These are phyloP conservation scores for Kernera saxatilis DNA, from an alignment of 345 rosid genomes.

Conservation along the genomic window DNA sequence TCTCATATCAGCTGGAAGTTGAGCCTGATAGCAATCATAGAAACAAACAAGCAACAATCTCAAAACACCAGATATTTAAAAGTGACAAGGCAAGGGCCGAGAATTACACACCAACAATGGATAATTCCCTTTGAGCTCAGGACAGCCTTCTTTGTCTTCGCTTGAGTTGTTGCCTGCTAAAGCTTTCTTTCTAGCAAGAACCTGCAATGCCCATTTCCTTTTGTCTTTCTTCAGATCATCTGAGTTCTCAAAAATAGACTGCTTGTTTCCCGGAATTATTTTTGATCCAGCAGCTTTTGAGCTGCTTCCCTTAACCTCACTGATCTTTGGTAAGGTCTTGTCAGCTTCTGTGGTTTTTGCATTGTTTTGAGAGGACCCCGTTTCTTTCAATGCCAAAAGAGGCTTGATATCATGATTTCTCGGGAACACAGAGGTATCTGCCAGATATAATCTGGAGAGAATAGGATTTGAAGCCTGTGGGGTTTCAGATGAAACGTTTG, in stretches of 20 bases:
- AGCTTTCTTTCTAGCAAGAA: conserved; percentile 89
- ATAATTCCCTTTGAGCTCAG: conserved; percentile 63
- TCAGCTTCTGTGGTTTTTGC: conserved; percentile 35
- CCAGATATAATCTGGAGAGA: conserved; percentile 88
- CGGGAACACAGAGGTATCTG: conserved; percentile 94
- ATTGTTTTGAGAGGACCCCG: conserved; percentile 38
- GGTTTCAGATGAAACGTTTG: conserved; percentile 35
- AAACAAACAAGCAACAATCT: conserved; percentile 8
- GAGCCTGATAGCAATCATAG: conserved; percentile 65
- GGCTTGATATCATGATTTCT: conserved; percentile 83
- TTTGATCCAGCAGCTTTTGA: conserved; percentile 40
- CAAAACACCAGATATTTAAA: neutral
- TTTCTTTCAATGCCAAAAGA: conserved; percentile 44
- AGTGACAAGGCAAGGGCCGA: conserved; percentile 1
- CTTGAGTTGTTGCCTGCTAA: conserved; percentile 45
- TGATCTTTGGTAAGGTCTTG: conserved; percentile 37
- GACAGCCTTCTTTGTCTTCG: conserved; percentile 48
- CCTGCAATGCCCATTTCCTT: conserved; percentile 90
- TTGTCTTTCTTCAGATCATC: conserved; percentile 71
- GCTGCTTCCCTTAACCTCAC: conserved; percentile 40
- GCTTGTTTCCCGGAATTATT: conserved; percentile 34
- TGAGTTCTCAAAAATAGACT: conserved; percentile 26
- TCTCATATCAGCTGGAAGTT: conserved; percentile 79
- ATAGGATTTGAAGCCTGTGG: conserved; percentile 53
- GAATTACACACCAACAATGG: conserved; percentile 69